Evolutionary conservation across 2,329 filamentous ascomycete genomes (phyloP), one percentile per base, ranked within the genome.

Genomic region (Neonectria faginata): DNA sequence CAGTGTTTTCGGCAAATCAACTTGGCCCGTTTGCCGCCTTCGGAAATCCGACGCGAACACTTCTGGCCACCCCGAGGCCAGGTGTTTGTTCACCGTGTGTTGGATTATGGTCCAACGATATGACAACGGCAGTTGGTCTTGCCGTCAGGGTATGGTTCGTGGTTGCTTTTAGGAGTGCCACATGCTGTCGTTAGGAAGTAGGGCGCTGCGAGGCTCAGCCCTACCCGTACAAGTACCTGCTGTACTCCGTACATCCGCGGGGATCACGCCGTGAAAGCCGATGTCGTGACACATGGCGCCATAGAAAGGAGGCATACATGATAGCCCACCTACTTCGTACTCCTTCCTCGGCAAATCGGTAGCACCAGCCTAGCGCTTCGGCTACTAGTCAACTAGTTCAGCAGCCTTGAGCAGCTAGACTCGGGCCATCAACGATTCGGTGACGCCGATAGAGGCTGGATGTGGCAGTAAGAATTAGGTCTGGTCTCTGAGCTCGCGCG

Each of bases 241-340:
- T 42, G 39, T 42, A 42, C 39, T 42, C 39, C 39, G n/a, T 42
- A 20, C 56, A 60, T 50, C 51, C 56, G 54, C 56, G 55, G 61
- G 22, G 50, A 59, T 50, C 56, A 48, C 51, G 27, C 18, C 50
- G 60, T 51, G 60, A 48, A 50, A 56, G 51, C 61, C 56, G 18
- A 60, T 56, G 56, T 36, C 33, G 61, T 56, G 44, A 52, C 61
- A 64, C 44, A 59, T 54, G 44, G 51, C 56, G 42, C 36, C 36
- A 59, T 51, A 51, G 20, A 59, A 20, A 20, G 18, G 56, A 55
- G 31, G 44, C 22, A 50, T 51, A 50, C 54, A 42, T 42, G 39
- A 11, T 12, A 29, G 3, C 9, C 29, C 9, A 20, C n/a, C 39
- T 42, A 10, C n/a, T 11, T n/a, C 25, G 5, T 5, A 25, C 25